A percentile compares a stretch with the other conserved stretches of the same genome.
These are phyloP conservation scores for Camellia japonica DNA, from an alignment of 148 eudicot genomes.

Conservation along the genomic window DNA sequence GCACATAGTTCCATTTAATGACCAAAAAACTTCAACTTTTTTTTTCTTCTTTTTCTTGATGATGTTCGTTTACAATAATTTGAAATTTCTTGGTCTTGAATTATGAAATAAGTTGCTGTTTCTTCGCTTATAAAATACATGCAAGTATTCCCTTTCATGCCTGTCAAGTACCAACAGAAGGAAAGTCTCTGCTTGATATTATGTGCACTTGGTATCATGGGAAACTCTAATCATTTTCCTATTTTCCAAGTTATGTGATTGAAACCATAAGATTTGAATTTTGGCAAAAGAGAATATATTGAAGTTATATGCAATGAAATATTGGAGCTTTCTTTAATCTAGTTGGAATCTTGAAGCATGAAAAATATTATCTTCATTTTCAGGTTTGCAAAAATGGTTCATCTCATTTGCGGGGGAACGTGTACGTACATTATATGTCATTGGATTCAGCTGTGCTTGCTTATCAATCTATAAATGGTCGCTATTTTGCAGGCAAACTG, in stretches of 20 bases:
- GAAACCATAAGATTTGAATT: neutral
- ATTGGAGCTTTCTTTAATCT: neutral
- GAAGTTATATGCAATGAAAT: neutral
- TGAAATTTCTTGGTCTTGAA: neutral
- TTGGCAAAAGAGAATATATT: neutral
- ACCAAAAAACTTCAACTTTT: neutral
- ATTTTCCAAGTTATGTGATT: neutral
- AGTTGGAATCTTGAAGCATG: neutral
- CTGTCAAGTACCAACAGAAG: neutral
- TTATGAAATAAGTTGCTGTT: neutral
- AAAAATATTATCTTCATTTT: conserved; percentile 6
- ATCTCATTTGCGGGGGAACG: conserved; percentile 90
- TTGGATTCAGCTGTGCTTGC: conserved; percentile 81
- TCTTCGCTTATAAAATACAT: neutral
- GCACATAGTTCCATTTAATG: neutral
- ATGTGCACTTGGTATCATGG: neutral
- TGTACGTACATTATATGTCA: conserved; percentile 81
- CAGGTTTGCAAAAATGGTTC: conserved; percentile 95
- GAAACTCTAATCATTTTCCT: neutral
- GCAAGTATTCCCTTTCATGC: neutral
- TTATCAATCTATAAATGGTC: conserved; percentile 75
- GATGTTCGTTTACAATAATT: neutral
- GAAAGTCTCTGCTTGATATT: neutral
- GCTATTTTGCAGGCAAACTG: conserved; percentile 95
- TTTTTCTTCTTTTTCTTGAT: neutral